Percentiles rank a stretch among this genome's conserved stretches.
Evolutionary conservation across 2,329 filamentous ascomycete species (phyloP).

Genomic region (Arthrobotrys conoides): DNA sequence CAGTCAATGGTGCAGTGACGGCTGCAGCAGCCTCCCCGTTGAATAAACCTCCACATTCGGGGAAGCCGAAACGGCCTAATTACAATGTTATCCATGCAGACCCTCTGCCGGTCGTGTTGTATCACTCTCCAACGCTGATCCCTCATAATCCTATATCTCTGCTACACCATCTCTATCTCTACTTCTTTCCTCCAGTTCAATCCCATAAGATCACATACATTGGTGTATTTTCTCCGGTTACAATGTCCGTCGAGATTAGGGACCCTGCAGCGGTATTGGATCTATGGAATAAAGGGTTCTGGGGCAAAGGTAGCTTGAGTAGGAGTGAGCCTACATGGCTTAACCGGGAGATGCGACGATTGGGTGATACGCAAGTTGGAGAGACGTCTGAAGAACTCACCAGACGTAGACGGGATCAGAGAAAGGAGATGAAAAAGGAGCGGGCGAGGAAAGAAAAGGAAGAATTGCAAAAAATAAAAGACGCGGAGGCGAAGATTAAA

Average conservation of each 20-base stretch:
- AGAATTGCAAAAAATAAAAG: slow-evolving; percentile 75
- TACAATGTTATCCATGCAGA: slow-evolving; percentile 84
- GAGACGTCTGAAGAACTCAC: slow-evolving; percentile 88
- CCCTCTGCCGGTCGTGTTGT: slow-evolving; percentile 83
- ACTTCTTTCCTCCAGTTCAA: slow-evolving; percentile 76
- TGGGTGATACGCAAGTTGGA: slow-evolving; percentile 72
- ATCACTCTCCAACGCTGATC: slow-evolving; percentile 88
- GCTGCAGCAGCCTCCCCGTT: slow-evolving; percentile 60
- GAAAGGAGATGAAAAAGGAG: slow-evolving; percentile 88
- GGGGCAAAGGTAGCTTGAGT: slow-evolving; percentile 92
- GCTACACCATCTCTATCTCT: slow-evolving; percentile 82
- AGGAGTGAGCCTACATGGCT: slow-evolving; percentile 96
- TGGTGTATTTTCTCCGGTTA: slow-evolving; percentile 85
- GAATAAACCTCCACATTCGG: slow-evolving; percentile 52
- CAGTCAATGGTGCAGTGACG: slow-evolving; percentile 34
- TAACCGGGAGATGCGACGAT: slow-evolving; percentile 81
- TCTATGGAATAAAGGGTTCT: slow-evolving; percentile 97
- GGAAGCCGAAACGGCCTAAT: slow-evolving; percentile 71
- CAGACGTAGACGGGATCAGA: slow-evolving; percentile 80
- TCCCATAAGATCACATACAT: slow-evolving; percentile 77
- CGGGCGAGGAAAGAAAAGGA: slow-evolving; percentile 89
- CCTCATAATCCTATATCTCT: slow-evolving; percentile 93
- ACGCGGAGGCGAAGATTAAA: slow-evolving; percentile 72
- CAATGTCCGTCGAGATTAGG: slow-evolving; percentile 85
- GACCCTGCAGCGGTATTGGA: slow-evolving; percentile 81